Percentiles rank a stretch among this genome's conserved stretches.
These are phyloP conservation scores for Aegilops speltoides DNA, from an alignment of 176 grass and related monocot species.

Conservation along the genomic window DNA sequence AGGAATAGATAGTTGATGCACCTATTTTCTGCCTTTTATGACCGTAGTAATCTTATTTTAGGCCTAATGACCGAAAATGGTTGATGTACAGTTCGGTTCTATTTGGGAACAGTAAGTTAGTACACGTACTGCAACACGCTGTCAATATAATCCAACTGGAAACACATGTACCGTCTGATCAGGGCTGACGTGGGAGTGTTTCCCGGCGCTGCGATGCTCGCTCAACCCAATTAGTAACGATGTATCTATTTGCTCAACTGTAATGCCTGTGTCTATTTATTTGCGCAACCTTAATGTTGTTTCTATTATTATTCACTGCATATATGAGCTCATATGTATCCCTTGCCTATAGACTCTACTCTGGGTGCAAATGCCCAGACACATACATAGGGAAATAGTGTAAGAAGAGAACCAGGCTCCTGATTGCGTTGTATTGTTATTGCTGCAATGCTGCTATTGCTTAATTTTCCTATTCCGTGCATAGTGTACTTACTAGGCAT, in stretches of 20 bases:
- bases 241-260: neutral
- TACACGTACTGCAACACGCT: neutral
- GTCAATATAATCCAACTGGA: neutral
- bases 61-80: neutral
- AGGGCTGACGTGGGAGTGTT: too few species aligned
- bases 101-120: neutral
- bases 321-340: neutral
- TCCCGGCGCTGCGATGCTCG: too few species aligned
- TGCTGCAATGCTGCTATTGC: neutral
- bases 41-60: neutral
- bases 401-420: neutral
- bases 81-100: neutral
- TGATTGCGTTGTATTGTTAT: neutral
- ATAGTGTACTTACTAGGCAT: neutral
- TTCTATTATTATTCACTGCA: neutral
- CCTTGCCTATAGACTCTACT: neutral
- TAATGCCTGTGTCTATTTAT: constrained; percentile 1
- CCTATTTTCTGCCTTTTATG: neutral
- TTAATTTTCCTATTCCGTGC: constrained; percentile 1
- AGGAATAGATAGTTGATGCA: neutral
- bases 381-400: neutral
- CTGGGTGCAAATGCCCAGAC: neutral
- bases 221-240: neutral
- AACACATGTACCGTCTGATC: too few species aligned
- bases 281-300: neutral